A percentile compares a stretch with the other conserved stretches of the same genome.
phyloP scores from a whole-genome alignment of 345 rosid genomes.

The Carallia brachiata region DNA sequence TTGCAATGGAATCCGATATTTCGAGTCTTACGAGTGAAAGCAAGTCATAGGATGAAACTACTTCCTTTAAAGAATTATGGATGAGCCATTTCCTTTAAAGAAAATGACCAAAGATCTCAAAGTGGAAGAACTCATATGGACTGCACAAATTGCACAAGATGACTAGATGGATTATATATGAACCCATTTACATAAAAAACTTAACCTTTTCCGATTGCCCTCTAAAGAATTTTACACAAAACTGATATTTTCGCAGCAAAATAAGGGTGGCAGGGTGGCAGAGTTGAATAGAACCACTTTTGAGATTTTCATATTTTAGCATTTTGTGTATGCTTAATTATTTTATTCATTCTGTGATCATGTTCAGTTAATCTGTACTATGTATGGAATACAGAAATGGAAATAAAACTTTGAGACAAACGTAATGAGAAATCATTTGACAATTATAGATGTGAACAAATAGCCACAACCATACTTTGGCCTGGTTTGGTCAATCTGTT shows the following conservation, averaged over 20 bases:
- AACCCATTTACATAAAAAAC: no score
- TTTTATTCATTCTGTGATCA: no score
- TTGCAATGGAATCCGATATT: background rate
- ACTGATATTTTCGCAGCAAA: background rate
- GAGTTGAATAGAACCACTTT: background rate
- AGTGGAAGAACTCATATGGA: background rate
- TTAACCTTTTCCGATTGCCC: background rate
- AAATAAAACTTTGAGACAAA: no score
- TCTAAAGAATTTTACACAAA: background rate
- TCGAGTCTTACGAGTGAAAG: background rate
- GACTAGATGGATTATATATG: background rate
- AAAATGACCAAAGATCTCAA: background rate
- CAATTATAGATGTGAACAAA: no score
- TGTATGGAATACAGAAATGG: no score
- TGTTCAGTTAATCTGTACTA: no score
- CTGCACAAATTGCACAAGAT: background rate
- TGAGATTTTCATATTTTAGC: background rate
- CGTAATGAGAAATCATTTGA: no score
- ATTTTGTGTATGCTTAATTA: background rate
- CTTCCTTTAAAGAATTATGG: background rate
- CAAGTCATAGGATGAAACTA: background rate
- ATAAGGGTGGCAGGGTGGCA: background rate
- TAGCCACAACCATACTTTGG: no score
- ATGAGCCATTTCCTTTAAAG: background rate
- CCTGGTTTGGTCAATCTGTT: no score